phyloP scores from a whole-genome alignment of 495 filamentous ascomycete genomes.

The Penicillium egyptiacum region DNA sequence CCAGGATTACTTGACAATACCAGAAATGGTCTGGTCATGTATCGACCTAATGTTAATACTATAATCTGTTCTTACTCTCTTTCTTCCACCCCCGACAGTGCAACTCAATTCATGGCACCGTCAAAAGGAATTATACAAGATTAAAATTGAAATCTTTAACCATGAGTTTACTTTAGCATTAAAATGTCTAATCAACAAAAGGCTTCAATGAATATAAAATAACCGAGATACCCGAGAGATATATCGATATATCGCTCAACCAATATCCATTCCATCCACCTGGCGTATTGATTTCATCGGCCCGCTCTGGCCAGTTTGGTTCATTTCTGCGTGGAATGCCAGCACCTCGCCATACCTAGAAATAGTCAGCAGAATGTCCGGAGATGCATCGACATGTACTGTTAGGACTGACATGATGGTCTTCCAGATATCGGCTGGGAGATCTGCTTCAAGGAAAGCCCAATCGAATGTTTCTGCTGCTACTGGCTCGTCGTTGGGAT shows the following conservation, averaged over 20 bases:
- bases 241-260: slow-evolving; percentile 1
- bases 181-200: background rate
- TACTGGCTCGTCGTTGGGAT: slow-evolving; percentile 90
- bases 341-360: slow-evolving; percentile 95
- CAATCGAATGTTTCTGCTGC: slow-evolving; percentile 96
- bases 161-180: background rate
- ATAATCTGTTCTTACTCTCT: background rate
- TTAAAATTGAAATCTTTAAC: background rate
- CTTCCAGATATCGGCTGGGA: slow-evolving; percentile 97
- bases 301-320: background rate
- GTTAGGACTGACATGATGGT: slow-evolving; percentile 81
- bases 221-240: background rate
- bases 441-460: slow-evolving; percentile 96
- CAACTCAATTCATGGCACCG: background rate
- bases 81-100: background rate
- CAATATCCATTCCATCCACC: slow-evolving; percentile 22
- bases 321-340: slow-evolving; percentile 75
- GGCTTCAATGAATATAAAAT: background rate
- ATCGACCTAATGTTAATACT: slow-evolving; percentile 9
- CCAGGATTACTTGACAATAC: background rate
- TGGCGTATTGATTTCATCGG: slow-evolving; percentile 1
- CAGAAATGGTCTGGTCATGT: slow-evolving; percentile 2
- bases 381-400: background rate
- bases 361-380: slow-evolving; percentile 6
- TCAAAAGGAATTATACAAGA: background rate